These are phyloP conservation scores for Peronospora farinosa DNA, from an alignment of 352 stramenopile genomes.

Conservation along the genomic window DNA sequence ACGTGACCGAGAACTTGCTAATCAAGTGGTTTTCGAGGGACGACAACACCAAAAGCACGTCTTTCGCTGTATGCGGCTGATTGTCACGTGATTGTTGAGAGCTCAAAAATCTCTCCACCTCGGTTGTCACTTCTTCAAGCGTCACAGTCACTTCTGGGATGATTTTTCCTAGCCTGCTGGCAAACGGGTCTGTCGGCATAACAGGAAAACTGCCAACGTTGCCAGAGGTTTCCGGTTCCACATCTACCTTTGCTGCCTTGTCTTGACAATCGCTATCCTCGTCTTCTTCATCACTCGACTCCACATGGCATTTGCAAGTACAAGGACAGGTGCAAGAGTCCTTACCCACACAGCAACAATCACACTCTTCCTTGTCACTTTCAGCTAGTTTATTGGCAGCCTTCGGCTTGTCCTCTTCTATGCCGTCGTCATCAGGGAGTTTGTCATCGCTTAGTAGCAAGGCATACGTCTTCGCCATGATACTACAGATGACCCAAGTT, in stretches of 20 bases:
- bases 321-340: constrained; percentile 50
- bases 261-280: constrained; percentile 6
- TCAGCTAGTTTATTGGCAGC: constrained; percentile 14
- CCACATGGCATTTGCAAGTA: constrained; percentile 61
- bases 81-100: constrained; percentile 10
- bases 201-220: constrained; percentile 16
- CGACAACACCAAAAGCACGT: constrained; percentile 33
- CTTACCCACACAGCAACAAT: constrained; percentile 67
- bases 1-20: constrained; percentile 15
- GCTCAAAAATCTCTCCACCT: constrained; percentile 27
- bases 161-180: constrained; percentile 13
- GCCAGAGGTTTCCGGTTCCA: background rate
- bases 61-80: constrained; percentile 22
- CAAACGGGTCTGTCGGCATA: constrained; percentile 17
- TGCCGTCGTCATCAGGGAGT: constrained; percentile 33
- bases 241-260: constrained; percentile 1
- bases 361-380: constrained; percentile 66
- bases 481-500: constrained; percentile 79
- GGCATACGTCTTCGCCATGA: constrained; percentile 81
- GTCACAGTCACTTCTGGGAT: constrained; percentile 13
- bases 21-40: constrained; percentile 32
- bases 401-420: constrained; percentile 3
- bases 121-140: constrained; percentile 26
- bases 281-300: constrained; percentile 52
- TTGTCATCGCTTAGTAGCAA: constrained; percentile 69